Base-by-base conservation (phyloP, 1,284 basidiomycete species). In the Ganoderma lucidum region DNA sequence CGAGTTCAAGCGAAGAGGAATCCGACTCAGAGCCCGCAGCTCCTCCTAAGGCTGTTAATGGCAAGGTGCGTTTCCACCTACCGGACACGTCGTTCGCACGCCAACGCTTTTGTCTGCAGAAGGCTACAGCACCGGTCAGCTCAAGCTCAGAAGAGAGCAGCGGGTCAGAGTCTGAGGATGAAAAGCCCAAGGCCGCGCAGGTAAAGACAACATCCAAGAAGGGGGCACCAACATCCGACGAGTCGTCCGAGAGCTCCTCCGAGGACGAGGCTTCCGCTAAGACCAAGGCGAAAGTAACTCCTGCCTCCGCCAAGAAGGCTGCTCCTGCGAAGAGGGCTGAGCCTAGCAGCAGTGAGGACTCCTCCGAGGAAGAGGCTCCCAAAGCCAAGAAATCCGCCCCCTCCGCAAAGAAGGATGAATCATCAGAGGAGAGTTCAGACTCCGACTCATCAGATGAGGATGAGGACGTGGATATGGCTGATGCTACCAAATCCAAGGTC, bases 381-480 rank as follows among this genome's bases (percentile, higher is more conserved):
- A 78, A 79, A 56, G 77, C 76, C 39, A 79, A 82, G 70, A 76
- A 78, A 48, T 75, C 80, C 66, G 74, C 78, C 48, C 75, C 80
- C 53, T 78, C 78, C 67, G 75, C 71, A 68, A 80, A 75, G 71
- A 59, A 59, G 56, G 64, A 63, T 5, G 65, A 64, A 35, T 70
- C 66, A 5, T 62, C 45, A 14, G 35, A 32, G 19, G 15, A n/a
- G 51, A 64, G 32, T 55, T 48, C 44, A 48, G 74, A 79, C 61
- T 81, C 80, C 10, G 76, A 79, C 60, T 79, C 58, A 17, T 61
- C 79, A 53, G 77, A 76, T 44, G 70, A 71, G 23, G 76, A 76
- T 48, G 70, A 71, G 23, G 76, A 84, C 12, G 87, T 86, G 44
- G 86, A 91, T 75, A 92, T 91, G 90, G 80, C 78, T 17, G 84